A percentile compares a stretch with the other conserved stretches of the same genome.
Evolutionary conservation across 2,329 filamentous ascomycete species (phyloP).

Genomic region (Cadophora sp.): DNA sequence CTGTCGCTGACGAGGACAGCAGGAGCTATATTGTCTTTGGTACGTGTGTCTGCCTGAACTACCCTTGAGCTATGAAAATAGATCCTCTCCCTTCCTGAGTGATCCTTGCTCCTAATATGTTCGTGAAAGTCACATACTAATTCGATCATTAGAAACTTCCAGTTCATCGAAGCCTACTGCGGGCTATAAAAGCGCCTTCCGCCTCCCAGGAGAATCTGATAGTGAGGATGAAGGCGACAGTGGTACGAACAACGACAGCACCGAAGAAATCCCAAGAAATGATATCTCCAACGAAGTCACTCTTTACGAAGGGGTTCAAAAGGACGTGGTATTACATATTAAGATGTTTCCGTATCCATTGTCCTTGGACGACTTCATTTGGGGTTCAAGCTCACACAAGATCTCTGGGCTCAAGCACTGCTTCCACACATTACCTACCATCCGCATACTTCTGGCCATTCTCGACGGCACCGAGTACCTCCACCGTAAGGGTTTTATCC

Average conservation of each 20-base stretch:
- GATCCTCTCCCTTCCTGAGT: background rate
- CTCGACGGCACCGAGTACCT: slow-evolving; percentile 70
- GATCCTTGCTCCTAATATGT: too few species aligned
- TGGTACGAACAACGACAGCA: background rate
- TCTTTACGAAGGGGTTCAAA: background rate
- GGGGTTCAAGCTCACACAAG: slow-evolving; percentile 42
- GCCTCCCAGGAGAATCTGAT: slow-evolving; percentile 2
- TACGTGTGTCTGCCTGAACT: background rate
- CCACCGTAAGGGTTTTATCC: slow-evolving; percentile 65
- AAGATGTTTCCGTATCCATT: slow-evolving; percentile 59
- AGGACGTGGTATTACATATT: slow-evolving; percentile 45
- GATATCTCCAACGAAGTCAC: slow-evolving; percentile 9
- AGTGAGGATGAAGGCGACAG: slow-evolving; percentile 5
- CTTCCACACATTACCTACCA: slow-evolving; percentile 64
- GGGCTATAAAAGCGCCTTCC: slow-evolving; percentile 7
- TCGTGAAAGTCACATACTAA: background rate
- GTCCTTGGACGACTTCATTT: slow-evolving; percentile 65
- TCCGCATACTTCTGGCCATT: slow-evolving; percentile 64
- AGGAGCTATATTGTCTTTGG: slow-evolving; percentile 5
- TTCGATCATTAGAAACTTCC: slow-evolving; percentile 1
- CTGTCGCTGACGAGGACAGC: slow-evolving; percentile 9
- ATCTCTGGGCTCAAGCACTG: slow-evolving; percentile 56
- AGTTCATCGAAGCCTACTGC: background rate
- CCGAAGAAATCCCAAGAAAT: slow-evolving; percentile 12
- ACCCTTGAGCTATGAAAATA: background rate